Conservation (phyloP, 1,284 basidiomycete genomes). For the Ustilago nuda region DNA sequence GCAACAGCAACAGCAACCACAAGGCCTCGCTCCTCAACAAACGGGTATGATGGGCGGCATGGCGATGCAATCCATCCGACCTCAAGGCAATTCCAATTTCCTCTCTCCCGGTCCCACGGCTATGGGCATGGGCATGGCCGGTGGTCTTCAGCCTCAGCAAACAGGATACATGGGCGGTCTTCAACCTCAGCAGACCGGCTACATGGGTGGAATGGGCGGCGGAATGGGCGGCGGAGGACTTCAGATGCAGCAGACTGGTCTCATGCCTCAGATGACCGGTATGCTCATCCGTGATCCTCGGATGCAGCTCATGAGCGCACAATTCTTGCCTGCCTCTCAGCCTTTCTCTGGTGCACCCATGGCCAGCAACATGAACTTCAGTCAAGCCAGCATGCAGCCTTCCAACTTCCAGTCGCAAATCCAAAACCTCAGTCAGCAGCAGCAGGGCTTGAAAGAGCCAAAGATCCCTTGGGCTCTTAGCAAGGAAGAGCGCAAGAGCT, state of each 20-base stretch:
- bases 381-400: constrained; percentile 64
- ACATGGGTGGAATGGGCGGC: constrained; percentile 49
- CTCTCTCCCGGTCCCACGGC: constrained; percentile 52
- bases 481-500: constrained; percentile 93
- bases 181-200: constrained; percentile 59
- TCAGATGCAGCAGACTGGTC: constrained; percentile 60
- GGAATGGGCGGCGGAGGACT: constrained; percentile 54
- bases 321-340: constrained; percentile 67
- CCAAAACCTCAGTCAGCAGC: constrained; percentile 72
- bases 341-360: constrained; percentile 66
- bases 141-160: constrained; percentile 14
- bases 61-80: constrained; percentile 39
- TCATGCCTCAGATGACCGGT: constrained; percentile 69
- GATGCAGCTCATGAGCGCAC: constrained; percentile 67
- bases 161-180: constrained; percentile 33
- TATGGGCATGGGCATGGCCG: constrained; percentile 45
- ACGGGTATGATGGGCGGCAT: constrained; percentile 47
- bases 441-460: constrained; percentile 78
- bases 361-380: constrained; percentile 67
- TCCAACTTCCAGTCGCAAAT: constrained; percentile 66
- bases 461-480: constrained; percentile 89
- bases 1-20: constrained; percentile 33
- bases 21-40: constrained; percentile 39
- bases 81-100: constrained; percentile 36
- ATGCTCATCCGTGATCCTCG: constrained; percentile 66